A percentile compares a stretch with the other conserved stretches of the same genome.
Evolutionary conservation across 2,329 filamentous ascomycete genomes (phyloP).

Genomic region (Arthrinium puccinioides): DNA sequence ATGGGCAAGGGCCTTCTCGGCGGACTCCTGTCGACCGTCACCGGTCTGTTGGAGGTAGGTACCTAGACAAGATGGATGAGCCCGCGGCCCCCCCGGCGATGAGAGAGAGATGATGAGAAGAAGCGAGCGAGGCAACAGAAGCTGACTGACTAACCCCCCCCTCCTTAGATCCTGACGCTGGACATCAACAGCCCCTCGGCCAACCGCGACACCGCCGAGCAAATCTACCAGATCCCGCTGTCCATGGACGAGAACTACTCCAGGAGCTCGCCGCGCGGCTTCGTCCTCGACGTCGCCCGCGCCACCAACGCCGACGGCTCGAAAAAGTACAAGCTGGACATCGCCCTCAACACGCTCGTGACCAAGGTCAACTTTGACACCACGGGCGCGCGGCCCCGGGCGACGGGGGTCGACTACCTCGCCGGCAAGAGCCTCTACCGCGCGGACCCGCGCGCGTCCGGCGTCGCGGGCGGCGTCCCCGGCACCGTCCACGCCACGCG

Average conservation of each 20-base stretch:
- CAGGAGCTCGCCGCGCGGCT: slow-evolving; percentile 43
- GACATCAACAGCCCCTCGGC: slow-evolving; percentile 1
- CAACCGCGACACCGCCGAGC: not conserved
- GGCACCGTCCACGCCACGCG: slow-evolving; percentile 28
- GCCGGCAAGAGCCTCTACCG: slow-evolving; percentile 32
- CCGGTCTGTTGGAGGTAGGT: slow-evolving; percentile 26
- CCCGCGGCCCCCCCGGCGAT: slow-evolving; percentile 10
- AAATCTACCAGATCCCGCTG: slow-evolving; percentile 41
- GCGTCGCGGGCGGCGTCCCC: slow-evolving; percentile 11
- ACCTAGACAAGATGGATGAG: slow-evolving; percentile 9
- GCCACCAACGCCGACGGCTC: slow-evolving; percentile 37
- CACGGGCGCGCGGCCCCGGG: slow-evolving; percentile 19
- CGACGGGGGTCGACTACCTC: slow-evolving; percentile 33
- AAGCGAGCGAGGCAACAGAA: too few species aligned
- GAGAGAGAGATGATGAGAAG: too few species aligned
- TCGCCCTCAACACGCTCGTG: slow-evolving; percentile 28
- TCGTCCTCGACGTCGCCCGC: slow-evolving; percentile 41
- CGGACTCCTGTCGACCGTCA: slow-evolving; percentile 1
- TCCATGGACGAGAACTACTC: slow-evolving; percentile 28
- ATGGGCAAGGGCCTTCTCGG: slow-evolving; percentile 20
- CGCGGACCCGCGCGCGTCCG: slow-evolving; percentile 28
- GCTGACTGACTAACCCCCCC: too few species aligned
- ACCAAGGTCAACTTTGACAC: slow-evolving; percentile 32
- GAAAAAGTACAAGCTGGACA: slow-evolving; percentile 31
- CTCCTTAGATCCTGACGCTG: slow-evolving; percentile 43